Conservation (phyloP, 2,329 filamentous ascomycete species). For the Neocucurbitaria cava region DNA sequence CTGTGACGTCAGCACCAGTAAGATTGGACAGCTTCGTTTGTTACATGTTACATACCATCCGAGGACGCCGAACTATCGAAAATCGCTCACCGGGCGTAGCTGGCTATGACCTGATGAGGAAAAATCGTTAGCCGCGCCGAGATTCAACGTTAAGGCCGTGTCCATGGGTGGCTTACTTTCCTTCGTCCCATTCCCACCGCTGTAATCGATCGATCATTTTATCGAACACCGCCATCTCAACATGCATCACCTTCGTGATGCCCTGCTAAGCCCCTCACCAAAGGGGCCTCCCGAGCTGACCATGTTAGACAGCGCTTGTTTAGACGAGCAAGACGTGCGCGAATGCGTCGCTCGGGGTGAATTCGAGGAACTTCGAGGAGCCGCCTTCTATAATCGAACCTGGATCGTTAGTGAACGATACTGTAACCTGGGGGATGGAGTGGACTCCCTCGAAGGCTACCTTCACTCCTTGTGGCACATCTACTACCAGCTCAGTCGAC, state of each 20-base stretch:
- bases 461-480: conserved; percentile 14
- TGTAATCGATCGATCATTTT: neutral
- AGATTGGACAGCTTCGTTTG: neutral
- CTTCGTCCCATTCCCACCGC: neutral
- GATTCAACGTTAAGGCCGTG: neutral
- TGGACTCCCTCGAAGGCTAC: conserved; percentile 13
- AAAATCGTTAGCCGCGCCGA: neutral
- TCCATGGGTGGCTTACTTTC: neutral
- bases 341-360: conserved; percentile 9
- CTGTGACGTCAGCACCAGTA: neutral
- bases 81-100: neutral
- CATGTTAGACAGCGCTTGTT: neutral
- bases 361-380: conserved; percentile 3
- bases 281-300: conserved; percentile 7
- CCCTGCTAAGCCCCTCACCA: conserved; percentile 1
- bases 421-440: conserved; percentile 8
- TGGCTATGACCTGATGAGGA: neutral
- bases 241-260: conserved; percentile 8
- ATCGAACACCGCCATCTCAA: neutral
- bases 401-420: conserved; percentile 9
- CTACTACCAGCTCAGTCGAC: conserved; percentile 4
- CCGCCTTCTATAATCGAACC: conserved; percentile 10
- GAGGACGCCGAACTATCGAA: neutral
- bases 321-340: conserved; percentile 3
- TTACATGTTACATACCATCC: neutral